These are phyloP conservation scores for Pilobolus umbonatus DNA, from an alignment of 192 early-diverging fungal genomes.

Conservation along the genomic window DNA sequence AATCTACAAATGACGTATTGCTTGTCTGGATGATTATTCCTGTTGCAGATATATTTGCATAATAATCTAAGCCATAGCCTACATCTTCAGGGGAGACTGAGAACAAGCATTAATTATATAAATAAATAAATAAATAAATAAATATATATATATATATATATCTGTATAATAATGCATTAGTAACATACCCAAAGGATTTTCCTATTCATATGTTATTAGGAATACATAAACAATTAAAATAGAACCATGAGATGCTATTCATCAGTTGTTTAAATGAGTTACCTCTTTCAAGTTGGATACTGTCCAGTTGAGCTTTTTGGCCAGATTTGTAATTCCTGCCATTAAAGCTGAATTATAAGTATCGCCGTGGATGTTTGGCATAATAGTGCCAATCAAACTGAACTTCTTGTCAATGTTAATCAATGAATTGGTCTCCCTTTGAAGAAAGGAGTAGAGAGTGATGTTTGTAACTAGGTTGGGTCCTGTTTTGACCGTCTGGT, in stretches of 20 bases:
- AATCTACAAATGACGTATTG: neutral
- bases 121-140: too few species aligned
- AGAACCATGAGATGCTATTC: too few species aligned
- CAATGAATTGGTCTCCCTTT: conserved; percentile 4
- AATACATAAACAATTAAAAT: too few species aligned
- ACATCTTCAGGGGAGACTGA: too few species aligned
- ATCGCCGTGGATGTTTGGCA: conserved; percentile 11
- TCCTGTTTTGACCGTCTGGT: conserved; percentile 17
- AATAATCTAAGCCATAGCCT: too few species aligned
- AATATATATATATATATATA: too few species aligned
- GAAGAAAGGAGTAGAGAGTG: neutral
- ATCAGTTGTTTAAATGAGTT: too few species aligned
- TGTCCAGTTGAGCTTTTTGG: conserved; percentile 17
- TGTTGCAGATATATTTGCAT: too few species aligned
- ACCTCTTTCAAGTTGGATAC: conserved; percentile 5
- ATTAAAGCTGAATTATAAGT: conserved; percentile 9
- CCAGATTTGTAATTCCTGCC: conserved; percentile 2
- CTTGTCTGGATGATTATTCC: conserved; percentile 6
- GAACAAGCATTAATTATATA: too few species aligned
- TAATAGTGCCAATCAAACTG: conserved; percentile 2
- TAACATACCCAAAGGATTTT: too few species aligned
- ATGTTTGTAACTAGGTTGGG: conserved; percentile 13
- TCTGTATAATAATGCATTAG: too few species aligned
- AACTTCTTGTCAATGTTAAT: neutral
- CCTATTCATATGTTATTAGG: too few species aligned